A percentile compares a stretch with the other conserved stretches of the same genome.
Evolutionary conservation across 2,329 filamentous ascomycete species (phyloP).

Genomic region (Rachicladosporium sp.): DNA sequence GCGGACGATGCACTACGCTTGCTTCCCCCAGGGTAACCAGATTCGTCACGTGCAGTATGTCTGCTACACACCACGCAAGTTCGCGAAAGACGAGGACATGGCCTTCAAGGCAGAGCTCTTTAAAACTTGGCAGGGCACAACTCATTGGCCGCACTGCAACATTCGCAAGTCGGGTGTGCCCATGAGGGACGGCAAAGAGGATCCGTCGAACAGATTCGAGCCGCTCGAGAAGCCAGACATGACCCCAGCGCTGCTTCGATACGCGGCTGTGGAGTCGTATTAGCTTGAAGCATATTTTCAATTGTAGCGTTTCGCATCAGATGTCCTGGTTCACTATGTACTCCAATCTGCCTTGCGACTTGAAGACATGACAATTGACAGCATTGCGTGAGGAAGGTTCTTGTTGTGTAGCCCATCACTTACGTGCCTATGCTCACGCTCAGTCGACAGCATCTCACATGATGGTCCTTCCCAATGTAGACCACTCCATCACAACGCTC

Average conservation of each 20-base stretch:
- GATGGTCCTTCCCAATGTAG: too few relatives aligned
- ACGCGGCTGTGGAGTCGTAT: conserved; percentile 25
- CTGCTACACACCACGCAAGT: conserved; percentile 25
- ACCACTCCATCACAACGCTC: too few relatives aligned
- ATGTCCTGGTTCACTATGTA: too few relatives aligned
- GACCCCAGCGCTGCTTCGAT: conserved; percentile 22
- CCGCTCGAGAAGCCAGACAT: conserved; percentile 28
- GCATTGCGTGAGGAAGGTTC: too few relatives aligned
- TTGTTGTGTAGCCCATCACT: too few relatives aligned
- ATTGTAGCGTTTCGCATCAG: too few relatives aligned
- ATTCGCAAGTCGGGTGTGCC: conserved; percentile 26
- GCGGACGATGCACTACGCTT: conserved; percentile 35
- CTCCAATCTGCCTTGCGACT: too few relatives aligned
- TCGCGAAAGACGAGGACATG: conserved; percentile 24
- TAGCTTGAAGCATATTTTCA: not conserved
- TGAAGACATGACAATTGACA: too few relatives aligned
- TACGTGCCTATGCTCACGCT: too few relatives aligned
- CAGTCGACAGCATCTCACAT: too few relatives aligned
- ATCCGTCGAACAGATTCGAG: conserved; percentile 26
- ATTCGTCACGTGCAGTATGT: conserved; percentile 21
- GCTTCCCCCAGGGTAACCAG: conserved; percentile 15
- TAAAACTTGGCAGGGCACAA: conserved; percentile 23
- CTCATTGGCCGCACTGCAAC: conserved; percentile 30
- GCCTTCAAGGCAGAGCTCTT: conserved; percentile 25
- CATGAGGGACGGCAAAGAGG: conserved; percentile 25